phyloP scores from a whole-genome alignment of 768 basidiomycete species.

The Glaciozyma martinii region DNA sequence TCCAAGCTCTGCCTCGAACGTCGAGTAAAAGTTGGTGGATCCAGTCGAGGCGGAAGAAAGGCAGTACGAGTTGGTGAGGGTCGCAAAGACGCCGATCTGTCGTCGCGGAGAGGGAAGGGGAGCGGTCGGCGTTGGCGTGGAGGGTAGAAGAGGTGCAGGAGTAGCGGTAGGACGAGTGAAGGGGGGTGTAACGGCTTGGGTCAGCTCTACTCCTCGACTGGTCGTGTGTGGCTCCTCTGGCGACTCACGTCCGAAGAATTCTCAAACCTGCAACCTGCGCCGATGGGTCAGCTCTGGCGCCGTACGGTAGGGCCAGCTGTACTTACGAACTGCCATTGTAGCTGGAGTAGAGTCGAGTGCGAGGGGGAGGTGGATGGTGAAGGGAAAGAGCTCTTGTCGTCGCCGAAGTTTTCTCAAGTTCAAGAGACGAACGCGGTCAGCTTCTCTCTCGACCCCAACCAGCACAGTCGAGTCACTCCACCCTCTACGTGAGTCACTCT shows the following conservation, averaged over 20 bases:
- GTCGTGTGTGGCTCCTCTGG: neutral
- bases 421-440: no score
- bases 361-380: no score
- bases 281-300: no score
- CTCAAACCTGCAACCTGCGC: slow-evolving; percentile 33
- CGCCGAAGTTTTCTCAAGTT: no score
- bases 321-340: no score
- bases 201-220: neutral
- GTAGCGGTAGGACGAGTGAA: neutral
- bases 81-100: slow-evolving; percentile 94
- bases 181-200: slow-evolving; percentile 6
- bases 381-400: no score
- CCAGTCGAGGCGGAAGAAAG: slow-evolving; percentile 77
- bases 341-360: no score
- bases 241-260: slow-evolving; percentile 33
- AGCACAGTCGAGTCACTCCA: no score
- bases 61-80: slow-evolving; percentile 93
- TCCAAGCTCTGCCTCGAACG: slow-evolving; percentile 86
- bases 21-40: slow-evolving; percentile 94
- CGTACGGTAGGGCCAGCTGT: no score
- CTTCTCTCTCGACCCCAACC: no score
- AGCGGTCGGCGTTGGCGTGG: neutral
- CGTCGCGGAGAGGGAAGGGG: slow-evolving; percentile 74
- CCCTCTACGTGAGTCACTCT: no score
- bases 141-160: slow-evolving; percentile 9